Evolutionary conservation across 441 rosid genomes (phyloP), one percentile per base, ranked within the genome.

Genomic region (Isatis lusitanica): DNA sequence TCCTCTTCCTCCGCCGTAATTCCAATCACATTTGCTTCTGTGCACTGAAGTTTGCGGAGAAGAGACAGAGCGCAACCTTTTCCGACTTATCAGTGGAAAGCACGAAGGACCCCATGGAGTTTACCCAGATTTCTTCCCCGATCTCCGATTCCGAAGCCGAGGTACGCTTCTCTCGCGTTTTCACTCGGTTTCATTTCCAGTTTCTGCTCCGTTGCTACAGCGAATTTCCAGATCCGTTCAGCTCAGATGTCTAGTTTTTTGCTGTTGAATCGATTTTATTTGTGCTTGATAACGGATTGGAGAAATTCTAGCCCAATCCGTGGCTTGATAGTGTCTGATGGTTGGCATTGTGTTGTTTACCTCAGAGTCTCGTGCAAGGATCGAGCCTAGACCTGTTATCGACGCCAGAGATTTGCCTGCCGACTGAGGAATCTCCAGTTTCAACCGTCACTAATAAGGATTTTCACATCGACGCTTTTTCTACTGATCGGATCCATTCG

Each of bases 61-160:
- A 71, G 80, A 71, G 58, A 66, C 76, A 77, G 68, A 77, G 60
- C 58, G 68, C 64, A 16, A 52, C 46, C 8, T 61, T 60, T 42
- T 78, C 81, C 31, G 81, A 78, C 1, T 30, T 39, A 3, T 77
- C 77, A 17, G 15, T 66, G 55, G 77, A 72, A 18, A 46, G 16
- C 70, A 30, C 40, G 47, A 77, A 72, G 48, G 74, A 72, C 73
- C 28, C 47, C 0, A 1, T 6, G 43, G 69, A 77, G 43, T 43
- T 5, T 24, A 31, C 76, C 66, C 55, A 31, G 42, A 7, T 66
- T 42, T 77, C 77, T 18, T 59, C 39, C 12, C 44, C 24, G 6
- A 60, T 77, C 6, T 77, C 80, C 35, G 80, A 77, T 44, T 66
- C 72, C 65, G 80, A 77, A 12, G 76, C 69, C 4, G 77, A 77